Percentiles rank a stretch among this genome's conserved stretches.
These are phyloP conservation scores for Penicillium malachiteum DNA, from an alignment of 495 filamentous ascomycete genomes.

Conservation along the genomic window DNA sequence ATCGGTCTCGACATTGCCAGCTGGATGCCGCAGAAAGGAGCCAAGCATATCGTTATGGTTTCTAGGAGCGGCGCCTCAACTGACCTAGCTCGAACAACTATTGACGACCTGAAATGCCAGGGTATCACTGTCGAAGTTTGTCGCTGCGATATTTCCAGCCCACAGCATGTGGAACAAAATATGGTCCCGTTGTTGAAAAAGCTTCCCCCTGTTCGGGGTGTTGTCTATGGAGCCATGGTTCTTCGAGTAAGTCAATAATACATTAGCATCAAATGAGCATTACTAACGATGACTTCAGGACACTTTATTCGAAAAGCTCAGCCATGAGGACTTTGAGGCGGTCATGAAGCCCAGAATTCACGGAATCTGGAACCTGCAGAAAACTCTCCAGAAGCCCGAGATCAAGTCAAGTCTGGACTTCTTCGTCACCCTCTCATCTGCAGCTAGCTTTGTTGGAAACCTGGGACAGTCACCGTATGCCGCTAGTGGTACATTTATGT, in stretches of 20 bases:
- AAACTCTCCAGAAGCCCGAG: conserved; percentile 31
- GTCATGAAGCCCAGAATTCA: conserved; percentile 46
- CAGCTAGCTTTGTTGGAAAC: conserved; percentile 42
- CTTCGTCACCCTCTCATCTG: conserved; percentile 49
- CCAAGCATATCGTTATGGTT: conserved; percentile 53
- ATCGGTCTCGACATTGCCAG: conserved; percentile 58
- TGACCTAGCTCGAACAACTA: conserved; percentile 27
- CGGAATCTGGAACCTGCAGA: conserved; percentile 58
- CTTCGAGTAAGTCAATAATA: conserved; percentile 22
- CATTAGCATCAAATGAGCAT: background rate
- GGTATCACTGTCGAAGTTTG: conserved; percentile 32
- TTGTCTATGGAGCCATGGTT: conserved; percentile 45
- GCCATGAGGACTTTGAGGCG: conserved; percentile 37
- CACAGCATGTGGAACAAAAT: conserved; percentile 18
- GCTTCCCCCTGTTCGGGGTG: conserved; percentile 33
- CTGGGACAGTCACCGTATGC: conserved; percentile 46
- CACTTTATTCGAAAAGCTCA: conserved; percentile 46
- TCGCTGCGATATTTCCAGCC: conserved; percentile 25
- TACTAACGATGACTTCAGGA: conserved; percentile 27
- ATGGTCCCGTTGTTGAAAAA: conserved; percentile 12
- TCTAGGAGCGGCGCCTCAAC: conserved; percentile 32
- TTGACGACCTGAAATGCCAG: conserved; percentile 32
- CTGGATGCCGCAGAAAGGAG: conserved; percentile 61
- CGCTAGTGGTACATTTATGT: conserved; percentile 41
- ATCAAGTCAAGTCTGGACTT: conserved; percentile 41